Base-by-base conservation (phyloP, 805 yeast genomes). In the Priceomyces medius region DNA sequence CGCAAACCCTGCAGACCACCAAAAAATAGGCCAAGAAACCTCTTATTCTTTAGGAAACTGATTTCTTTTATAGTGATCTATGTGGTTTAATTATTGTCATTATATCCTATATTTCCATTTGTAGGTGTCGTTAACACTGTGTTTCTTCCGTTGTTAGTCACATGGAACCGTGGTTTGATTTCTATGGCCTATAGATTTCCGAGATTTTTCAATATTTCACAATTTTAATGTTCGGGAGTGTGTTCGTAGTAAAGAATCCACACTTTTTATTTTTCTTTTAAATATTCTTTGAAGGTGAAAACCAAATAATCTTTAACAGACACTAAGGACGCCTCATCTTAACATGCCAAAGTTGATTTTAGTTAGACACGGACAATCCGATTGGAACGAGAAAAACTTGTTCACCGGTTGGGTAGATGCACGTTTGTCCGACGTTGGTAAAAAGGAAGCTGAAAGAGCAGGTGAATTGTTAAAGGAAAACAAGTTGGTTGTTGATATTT, bases 321-420 rank as follows among this genome's bases (percentile, higher is more conserved):
- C n/a, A 17, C 7, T 18, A 9, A 32, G n/a, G 17, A n/a, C 12
- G 19, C 20, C 8, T 10, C 16, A 3, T 19, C 14, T 20, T 16
- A 58, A 38, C 46, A 70, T 70, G 75, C 71, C 68, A 43, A 88
- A 86, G 72, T 79, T 90, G 71, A 82, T 90, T 65, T 79, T 90
- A 66, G 89, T 91, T 56, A 90, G 98, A 80, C 98, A 90, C 90
- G 98, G 98, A 61, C 96, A 91, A 79, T 87, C 96, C 75, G 97
- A 88, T 71, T 90, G 98, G 98, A 90, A 90, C 73, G 96, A 88
- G 73, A 88, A 88, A 79, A 91, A 90, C 81, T 79, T 90, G 56
- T 90, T 90, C 85, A 90, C 97, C 69, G 98, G 98, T 64, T 90
- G 98, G 98, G 97, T 91, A 50, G 98, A 90, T 71, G 95, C 88